These are phyloP conservation scores for Calonectria pseudoturangicola DNA, from an alignment of 2,329 filamentous ascomycete species.

Conservation along the genomic window DNA sequence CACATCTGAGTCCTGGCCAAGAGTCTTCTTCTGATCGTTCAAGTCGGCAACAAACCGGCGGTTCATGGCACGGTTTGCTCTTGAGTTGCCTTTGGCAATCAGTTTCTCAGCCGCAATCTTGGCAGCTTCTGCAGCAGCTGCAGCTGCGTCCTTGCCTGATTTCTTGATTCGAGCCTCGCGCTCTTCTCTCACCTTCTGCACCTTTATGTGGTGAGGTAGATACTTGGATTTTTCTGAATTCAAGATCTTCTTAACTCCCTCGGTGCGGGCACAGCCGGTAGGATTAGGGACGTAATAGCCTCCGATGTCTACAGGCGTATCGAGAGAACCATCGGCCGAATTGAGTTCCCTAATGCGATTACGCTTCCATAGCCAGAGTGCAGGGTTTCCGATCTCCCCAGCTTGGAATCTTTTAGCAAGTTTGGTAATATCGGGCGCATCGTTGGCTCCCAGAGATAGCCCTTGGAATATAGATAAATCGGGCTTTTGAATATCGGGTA, in stretches of 20 bases:
- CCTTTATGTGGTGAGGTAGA: constrained; percentile 96
- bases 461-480: constrained; percentile 67
- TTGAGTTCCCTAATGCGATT: constrained; percentile 75
- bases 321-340: constrained; percentile 54
- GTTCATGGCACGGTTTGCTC: constrained; percentile 96
- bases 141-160: constrained; percentile 79
- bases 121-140: constrained; percentile 81
- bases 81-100: constrained; percentile 90
- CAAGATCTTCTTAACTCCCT: constrained; percentile 95
- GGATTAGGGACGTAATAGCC: constrained; percentile 89
- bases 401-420: constrained; percentile 69
- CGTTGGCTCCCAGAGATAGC: constrained; percentile 65
- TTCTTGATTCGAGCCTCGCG: constrained; percentile 85
- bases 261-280: constrained; percentile 91
- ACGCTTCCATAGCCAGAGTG: constrained; percentile 75
- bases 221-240: constrained; percentile 99
- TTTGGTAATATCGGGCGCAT: constrained; percentile 69
- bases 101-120: constrained; percentile 87
- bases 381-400: constrained; percentile 68
- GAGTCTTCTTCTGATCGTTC: constrained; percentile 93
- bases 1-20: constrained; percentile 89
- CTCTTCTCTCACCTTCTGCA: constrained; percentile 92
- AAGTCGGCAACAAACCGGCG: constrained; percentile 95
- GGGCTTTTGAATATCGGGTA: constrained; percentile 67
- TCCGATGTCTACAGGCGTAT: constrained; percentile 67